phyloP scores from a whole-genome alignment of 2,329 filamentous ascomycete genomes.

The Microsporum audouinii region DNA sequence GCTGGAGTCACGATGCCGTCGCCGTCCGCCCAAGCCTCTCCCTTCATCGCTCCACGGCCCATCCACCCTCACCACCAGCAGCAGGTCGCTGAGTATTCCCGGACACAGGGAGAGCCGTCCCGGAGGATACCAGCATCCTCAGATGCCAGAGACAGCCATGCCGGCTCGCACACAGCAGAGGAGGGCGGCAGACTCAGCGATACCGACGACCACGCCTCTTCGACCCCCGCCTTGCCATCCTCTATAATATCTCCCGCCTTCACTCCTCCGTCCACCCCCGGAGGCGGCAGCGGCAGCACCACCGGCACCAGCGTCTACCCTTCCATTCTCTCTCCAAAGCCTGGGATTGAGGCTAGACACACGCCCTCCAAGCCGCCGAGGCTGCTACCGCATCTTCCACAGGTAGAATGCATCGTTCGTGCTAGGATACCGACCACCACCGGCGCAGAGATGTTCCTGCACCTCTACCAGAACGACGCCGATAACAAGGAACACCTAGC shows the following conservation, averaged over 20 bases:
- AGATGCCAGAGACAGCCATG: background rate
- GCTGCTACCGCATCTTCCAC: constrained; percentile 62
- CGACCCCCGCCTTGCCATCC: constrained; percentile 37
- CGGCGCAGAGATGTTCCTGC: constrained; percentile 92
- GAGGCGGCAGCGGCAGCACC: background rate
- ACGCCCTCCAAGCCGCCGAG: constrained; percentile 49
- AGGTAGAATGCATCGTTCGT: constrained; percentile 87
- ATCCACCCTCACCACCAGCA: constrained; percentile 15
- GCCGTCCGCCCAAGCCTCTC: constrained; percentile 45
- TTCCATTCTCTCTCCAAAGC: constrained; percentile 21
- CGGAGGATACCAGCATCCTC: constrained; percentile 3
- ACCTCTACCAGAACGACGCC: constrained; percentile 83
- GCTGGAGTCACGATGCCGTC: constrained; percentile 37
- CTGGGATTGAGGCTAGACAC: constrained; percentile 16
- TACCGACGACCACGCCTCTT: constrained; percentile 17
- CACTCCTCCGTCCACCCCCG: constrained; percentile 37
- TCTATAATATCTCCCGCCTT: constrained; percentile 44
- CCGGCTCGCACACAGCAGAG: background rate
- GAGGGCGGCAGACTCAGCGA: constrained; percentile 9
- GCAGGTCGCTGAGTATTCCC: constrained; percentile 16
- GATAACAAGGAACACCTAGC: constrained; percentile 95
- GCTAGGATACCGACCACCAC: constrained; percentile 87
- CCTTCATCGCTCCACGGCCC: constrained; percentile 35
- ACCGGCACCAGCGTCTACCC: constrained; percentile 19
- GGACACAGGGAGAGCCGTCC: constrained; percentile 10